Base-by-base conservation (phyloP, 352 stramenopile species). In the Sclerospora graminicola region DNA sequence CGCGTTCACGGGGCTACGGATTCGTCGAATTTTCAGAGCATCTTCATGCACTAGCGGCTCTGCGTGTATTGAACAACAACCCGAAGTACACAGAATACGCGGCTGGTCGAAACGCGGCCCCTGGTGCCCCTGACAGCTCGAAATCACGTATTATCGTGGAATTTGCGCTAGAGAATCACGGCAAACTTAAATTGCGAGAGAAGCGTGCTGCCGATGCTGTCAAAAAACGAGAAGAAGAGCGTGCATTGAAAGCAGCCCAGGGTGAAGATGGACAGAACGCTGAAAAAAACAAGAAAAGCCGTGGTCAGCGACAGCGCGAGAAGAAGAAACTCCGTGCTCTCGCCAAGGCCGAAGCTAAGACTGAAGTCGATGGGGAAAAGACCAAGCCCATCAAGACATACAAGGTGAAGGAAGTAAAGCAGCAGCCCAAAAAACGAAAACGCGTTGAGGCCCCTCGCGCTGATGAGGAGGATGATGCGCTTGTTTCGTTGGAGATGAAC, bases 1-100 rank as follows among this genome's bases (percentile, higher is more conserved):
- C 53, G 18, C 52, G 57, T 16, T 90, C 79, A 20, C 66, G 76
- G 16, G 76, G 79, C 18, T 90, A 82, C 47, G 96, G 80, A 10
- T 99, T 99, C 74, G 91, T 97, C n/a, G 94, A 98, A 66, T 99
- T 98, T 59, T 77, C 74, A 8, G 70, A 97, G 61, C 96, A 99
- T 68, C 70, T 85, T 27, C 90, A 98, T 69, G 95, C 96, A 10
- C 68, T 99, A 21, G 90, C 93, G n/a, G 94, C 89, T 41, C 68
- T 99, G 28, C 83, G 95, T 16, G 65, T 94, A 41, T 58, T 99
- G 27, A 99, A 99, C 66, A 98, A 99, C 68, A 98, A 99, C 66
- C 84, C 94, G 0, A 60, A 74, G 33, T 98, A 95, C 58, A 78
- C 68, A 28, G 55, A 61, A 21, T 62, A 73, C 23, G 78, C 82